Conservation (phyloP, 495 filamentous ascomycete species). For the Daldinia grandis region DNA sequence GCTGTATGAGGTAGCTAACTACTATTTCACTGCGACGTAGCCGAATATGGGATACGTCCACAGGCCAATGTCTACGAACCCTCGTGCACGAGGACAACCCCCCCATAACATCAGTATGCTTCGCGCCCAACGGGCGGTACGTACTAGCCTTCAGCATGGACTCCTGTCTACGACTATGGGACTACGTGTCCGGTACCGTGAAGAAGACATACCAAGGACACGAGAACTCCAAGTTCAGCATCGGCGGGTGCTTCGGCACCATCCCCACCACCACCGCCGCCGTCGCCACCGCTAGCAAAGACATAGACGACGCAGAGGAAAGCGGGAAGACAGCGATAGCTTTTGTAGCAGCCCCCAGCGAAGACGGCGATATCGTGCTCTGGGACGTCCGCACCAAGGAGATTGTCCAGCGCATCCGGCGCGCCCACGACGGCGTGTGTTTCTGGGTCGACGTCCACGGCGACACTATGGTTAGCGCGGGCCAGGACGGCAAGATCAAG, state of each 20-base stretch:
- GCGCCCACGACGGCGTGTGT: constrained; percentile 81
- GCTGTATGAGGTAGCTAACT: not conserved
- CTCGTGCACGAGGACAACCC: constrained; percentile 97
- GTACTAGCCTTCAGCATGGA: constrained; percentile 93
- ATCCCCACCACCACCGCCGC: constrained; percentile 72
- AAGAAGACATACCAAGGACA: constrained; percentile 99
- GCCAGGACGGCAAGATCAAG: constrained; percentile 53
- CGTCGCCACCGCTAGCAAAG: constrained; percentile 79
- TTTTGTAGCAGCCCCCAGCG: constrained; percentile 83
- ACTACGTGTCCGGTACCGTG: constrained; percentile 84
- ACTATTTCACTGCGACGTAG: constrained; percentile 42
- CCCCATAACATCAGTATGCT: constrained; percentile 86
- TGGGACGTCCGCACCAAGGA: constrained; percentile 92
- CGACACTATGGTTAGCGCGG: constrained; percentile 56
- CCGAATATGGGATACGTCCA: constrained; percentile 93
- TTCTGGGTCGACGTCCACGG: constrained; percentile 75
- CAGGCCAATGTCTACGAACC: constrained; percentile 93
- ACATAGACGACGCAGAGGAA: constrained; percentile 59
- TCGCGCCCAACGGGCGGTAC: constrained; percentile 92
- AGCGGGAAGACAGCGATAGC: constrained; percentile 49
- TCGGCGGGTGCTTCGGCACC: constrained; percentile 80
- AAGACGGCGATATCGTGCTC: constrained; percentile 82
- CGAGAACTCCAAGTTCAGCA: constrained; percentile 80
- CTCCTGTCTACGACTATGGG: constrained; percentile 88
- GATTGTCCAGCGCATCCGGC: constrained; percentile 71